Evolutionary conservation across 257 asterid species (phyloP).

Genomic region (Catharanthus roseus): DNA sequence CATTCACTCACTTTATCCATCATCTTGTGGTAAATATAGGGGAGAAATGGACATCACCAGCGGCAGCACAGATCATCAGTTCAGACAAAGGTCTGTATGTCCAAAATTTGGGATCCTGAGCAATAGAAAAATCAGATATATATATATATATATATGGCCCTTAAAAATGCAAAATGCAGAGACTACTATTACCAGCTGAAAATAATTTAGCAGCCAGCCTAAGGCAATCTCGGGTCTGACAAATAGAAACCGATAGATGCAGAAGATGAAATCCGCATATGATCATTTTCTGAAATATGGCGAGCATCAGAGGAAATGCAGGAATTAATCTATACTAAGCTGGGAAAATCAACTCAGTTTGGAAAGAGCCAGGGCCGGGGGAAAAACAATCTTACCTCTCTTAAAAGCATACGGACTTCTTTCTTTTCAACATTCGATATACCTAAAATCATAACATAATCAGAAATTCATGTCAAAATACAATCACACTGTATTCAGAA

Average conservation of each 20-base stretch:
- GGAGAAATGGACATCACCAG: constrained; percentile 14
- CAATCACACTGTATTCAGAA: neutral
- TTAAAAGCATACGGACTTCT: constrained; percentile 2
- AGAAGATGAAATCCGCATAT: neutral
- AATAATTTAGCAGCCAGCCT: neutral
- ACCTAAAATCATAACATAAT: neutral
- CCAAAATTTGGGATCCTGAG: constrained; percentile 19
- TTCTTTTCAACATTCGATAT: constrained; percentile 7
- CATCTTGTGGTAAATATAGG: constrained; percentile 9
- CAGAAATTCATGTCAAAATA: neutral
- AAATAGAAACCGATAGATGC: neutral
- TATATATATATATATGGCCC: neutral
- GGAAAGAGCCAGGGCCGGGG: too few species aligned
- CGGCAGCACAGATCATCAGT: constrained; percentile 19
- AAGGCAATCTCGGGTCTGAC: neutral
- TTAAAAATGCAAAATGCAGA: neutral
- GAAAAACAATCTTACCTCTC: neutral
- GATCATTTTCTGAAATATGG: neutral
- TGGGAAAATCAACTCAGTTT: neutral
- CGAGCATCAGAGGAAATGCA: neutral
- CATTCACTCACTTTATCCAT: constrained; percentile 9
- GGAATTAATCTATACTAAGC: neutral
- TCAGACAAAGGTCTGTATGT: constrained; percentile 13
- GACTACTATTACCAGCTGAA: neutral
- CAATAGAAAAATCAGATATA: neutral